phyloP scores from a whole-genome alignment of 306 rosid genomes.

The Adenanthera pavonina region DNA sequence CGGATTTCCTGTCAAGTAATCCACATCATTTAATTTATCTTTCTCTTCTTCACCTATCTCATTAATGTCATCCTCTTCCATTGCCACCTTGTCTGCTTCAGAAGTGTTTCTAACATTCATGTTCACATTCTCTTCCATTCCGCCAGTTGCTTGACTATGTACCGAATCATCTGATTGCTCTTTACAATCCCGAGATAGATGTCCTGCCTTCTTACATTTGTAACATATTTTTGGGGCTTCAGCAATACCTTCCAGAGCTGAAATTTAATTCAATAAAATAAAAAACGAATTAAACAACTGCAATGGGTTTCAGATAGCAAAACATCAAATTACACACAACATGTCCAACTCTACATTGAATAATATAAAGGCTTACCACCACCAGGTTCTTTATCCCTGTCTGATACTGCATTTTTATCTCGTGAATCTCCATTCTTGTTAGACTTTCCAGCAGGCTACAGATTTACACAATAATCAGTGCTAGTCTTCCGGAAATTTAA shows the following conservation, averaged over 20 bases:
- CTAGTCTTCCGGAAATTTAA: constrained; percentile 20
- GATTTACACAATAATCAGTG: constrained; percentile 34
- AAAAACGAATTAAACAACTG: not conserved
- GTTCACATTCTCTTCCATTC: constrained; percentile 50
- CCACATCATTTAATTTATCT: constrained; percentile 85
- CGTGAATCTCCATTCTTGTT: constrained; percentile 59
- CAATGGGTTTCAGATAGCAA: constrained; percentile 17
- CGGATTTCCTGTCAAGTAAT: constrained; percentile 97
- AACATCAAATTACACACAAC: constrained; percentile 4
- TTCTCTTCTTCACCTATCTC: constrained; percentile 98
- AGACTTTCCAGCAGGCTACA: constrained; percentile 87
- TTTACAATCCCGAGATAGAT: constrained; percentile 85
- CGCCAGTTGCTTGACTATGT: constrained; percentile 51
- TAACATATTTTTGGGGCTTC: constrained; percentile 90
- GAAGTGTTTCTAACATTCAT: constrained; percentile 45
- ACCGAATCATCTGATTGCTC: constrained; percentile 58
- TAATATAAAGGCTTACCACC: constrained; percentile 48
- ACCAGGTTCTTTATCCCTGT: constrained; percentile 53
- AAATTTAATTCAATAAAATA: constrained; percentile 23
- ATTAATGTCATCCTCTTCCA: constrained; percentile 95
- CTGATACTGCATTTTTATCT: constrained; percentile 48
- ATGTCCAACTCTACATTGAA: constrained; percentile 9
- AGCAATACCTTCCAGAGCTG: constrained; percentile 52
- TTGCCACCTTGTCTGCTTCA: constrained; percentile 68
- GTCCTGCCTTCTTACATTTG: constrained; percentile 93